A percentile compares a stretch with the other conserved stretches of the same genome.
Evolutionary conservation across 495 filamentous ascomycete genomes (phyloP).

Genomic region (Lasiosphaeris hirsuta): DNA sequence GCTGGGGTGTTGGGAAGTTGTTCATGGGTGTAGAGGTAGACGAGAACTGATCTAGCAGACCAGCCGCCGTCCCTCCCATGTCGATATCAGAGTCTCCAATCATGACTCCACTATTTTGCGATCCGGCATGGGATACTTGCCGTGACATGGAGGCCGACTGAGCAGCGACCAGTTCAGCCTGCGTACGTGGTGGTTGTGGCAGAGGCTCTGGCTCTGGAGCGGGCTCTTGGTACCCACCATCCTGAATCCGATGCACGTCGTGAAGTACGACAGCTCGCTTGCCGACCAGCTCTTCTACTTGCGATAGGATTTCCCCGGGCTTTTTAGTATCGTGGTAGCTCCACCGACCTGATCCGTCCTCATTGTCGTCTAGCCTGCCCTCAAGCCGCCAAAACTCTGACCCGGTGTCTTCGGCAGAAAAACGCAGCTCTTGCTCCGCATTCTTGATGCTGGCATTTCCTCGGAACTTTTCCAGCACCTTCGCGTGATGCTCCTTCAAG

Average conservation of each 20-base stretch:
- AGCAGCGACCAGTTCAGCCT: background rate
- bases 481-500: constrained; percentile 74
- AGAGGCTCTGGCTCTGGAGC: constrained; percentile 34
- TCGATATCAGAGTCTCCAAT: constrained; percentile 59
- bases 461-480: constrained; percentile 68
- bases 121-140: constrained; percentile 46
- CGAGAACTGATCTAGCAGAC: constrained; percentile 58
- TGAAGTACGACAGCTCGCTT: constrained; percentile 56
- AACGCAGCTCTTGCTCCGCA: constrained; percentile 62
- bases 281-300: constrained; percentile 54
- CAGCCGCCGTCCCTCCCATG: constrained; percentile 61
- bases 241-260: constrained; percentile 63
- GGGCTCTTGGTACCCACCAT: constrained; percentile 63
- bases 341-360: constrained; percentile 39
- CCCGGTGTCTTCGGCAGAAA: constrained; percentile 52
- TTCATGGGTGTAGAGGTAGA: constrained; percentile 48
- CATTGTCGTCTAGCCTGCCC: constrained; percentile 53
- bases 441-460: constrained; percentile 59
- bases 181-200: constrained; percentile 6
- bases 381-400: constrained; percentile 64
- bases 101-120: constrained; percentile 50
- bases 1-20: constrained; percentile 45
- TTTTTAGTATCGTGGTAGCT: constrained; percentile 49
- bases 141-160: constrained; percentile 36
- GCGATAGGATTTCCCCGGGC: constrained; percentile 58